These are phyloP conservation scores for Scytalidium sp. DNA, from an alignment of 2,329 filamentous ascomycete genomes.

Conservation along the genomic window DNA sequence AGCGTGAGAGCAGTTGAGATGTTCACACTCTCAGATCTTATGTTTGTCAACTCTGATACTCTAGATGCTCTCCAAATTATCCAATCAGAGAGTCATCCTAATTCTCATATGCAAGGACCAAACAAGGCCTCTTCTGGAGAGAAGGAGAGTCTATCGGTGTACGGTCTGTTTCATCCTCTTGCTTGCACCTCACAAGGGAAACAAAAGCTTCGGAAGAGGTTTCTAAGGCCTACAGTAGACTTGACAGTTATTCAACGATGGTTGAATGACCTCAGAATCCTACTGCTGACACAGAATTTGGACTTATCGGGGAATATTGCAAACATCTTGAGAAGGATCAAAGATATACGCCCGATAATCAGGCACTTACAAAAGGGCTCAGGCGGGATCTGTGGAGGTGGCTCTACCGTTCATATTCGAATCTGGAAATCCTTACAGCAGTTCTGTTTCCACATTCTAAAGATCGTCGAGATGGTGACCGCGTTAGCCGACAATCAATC, in stretches of 20 bases:
- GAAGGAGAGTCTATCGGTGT: conserved; percentile 82
- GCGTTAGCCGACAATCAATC: conserved; percentile 52
- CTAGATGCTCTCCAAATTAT: conserved; percentile 82
- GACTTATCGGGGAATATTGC: conserved; percentile 52
- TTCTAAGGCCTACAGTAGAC: conserved; percentile 75
- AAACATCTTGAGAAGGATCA: conserved; percentile 65
- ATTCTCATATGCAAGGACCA: conserved; percentile 72
- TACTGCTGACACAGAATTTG: conserved; percentile 67
- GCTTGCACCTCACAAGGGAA: conserved; percentile 79
- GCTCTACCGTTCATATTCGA: conserved; percentile 52
- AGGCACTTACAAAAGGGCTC: conserved; percentile 74
- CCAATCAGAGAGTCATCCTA: conserved; percentile 78
- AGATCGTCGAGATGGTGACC: conserved; percentile 61
- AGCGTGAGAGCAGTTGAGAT: conserved; percentile 65
- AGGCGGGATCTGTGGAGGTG: conserved; percentile 41
- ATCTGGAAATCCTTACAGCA: conserved; percentile 70
- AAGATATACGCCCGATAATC: conserved; percentile 70
- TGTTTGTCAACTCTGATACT: conserved; percentile 81
- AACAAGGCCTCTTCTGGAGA: conserved; percentile 56
- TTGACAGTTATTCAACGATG: conserved; percentile 66
- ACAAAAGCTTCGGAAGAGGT: conserved; percentile 69
- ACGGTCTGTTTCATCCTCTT: conserved; percentile 74
- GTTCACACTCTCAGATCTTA: conserved; percentile 64
- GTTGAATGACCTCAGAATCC: conserved; percentile 63
- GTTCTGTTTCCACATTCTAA: conserved; percentile 70